phyloP scores from a whole-genome alignment of 805 yeast genomes.

The Torulaspora delbrueckii region DNA sequence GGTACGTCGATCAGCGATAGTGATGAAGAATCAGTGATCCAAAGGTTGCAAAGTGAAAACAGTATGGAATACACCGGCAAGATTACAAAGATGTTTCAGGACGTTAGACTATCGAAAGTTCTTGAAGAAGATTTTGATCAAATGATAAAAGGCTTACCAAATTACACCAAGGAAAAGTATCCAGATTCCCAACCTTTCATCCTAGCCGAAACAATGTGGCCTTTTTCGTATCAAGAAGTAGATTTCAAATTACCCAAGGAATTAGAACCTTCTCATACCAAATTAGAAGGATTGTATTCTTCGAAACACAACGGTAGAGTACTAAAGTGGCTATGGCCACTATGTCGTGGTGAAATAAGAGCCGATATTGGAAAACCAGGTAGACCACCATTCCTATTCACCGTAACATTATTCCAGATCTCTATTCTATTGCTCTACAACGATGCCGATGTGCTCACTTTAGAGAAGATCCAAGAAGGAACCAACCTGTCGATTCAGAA shows the following conservation, averaged over 20 bases:
- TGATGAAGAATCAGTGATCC: slow-evolving; percentile 77
- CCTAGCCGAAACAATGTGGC: slow-evolving; percentile 91
- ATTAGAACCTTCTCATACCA: slow-evolving; percentile 57
- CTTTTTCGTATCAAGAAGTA: slow-evolving; percentile 42
- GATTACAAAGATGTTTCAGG: slow-evolving; percentile 93
- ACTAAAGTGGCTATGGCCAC: slow-evolving; percentile 93
- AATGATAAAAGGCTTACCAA: slow-evolving; percentile 29
- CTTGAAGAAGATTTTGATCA: slow-evolving; percentile 47
- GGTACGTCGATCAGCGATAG: slow-evolving; percentile 79
- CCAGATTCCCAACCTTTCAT: slow-evolving; percentile 67
- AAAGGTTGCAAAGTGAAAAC: slow-evolving; percentile 81
- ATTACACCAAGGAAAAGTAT: slow-evolving; percentile 25
- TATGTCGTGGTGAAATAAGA: slow-evolving; percentile 85
- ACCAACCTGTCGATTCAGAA: slow-evolving; percentile 64
- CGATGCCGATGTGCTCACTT: slow-evolving; percentile 43
- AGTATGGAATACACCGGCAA: slow-evolving; percentile 90
- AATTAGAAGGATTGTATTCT: slow-evolving; percentile 63
- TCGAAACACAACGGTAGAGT: slow-evolving; percentile 80
- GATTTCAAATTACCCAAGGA: slow-evolving; percentile 62
- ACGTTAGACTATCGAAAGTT: slow-evolving; percentile 78
- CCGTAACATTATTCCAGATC: slow-evolving; percentile 81
- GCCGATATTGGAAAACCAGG: slow-evolving; percentile 80
- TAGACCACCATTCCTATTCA: slow-evolving; percentile 73
- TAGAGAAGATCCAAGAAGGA: slow-evolving; percentile 54
- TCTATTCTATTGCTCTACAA: slow-evolving; percentile 83